Conservation (phyloP, 2,329 filamentous ascomycete species). For the Sporothrix sp. region DNA sequence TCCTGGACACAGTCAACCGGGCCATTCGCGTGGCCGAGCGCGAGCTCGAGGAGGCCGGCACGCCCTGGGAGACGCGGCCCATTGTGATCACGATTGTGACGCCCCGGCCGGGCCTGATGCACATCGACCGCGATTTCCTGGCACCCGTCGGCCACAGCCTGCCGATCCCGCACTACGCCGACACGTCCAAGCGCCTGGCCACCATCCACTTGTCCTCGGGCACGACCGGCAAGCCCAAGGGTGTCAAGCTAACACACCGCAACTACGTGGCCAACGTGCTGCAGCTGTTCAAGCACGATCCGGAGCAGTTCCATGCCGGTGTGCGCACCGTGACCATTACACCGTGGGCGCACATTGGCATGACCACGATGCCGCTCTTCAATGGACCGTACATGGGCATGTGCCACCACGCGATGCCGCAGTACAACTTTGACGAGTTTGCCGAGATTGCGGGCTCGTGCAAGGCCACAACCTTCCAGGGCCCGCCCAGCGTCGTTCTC, state of each 20-base stretch:
- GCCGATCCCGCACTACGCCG: conserved; percentile 27
- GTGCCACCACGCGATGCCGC: conserved; percentile 35
- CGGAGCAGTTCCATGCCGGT: conserved; percentile 26
- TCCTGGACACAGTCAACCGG: conserved; percentile 23
- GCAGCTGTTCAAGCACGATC: conserved; percentile 31
- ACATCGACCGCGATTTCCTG: conserved; percentile 28
- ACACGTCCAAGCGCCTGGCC: conserved; percentile 24
- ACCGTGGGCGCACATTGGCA: conserved; percentile 35
- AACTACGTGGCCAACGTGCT: conserved; percentile 32
- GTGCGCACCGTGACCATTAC: conserved; percentile 32
- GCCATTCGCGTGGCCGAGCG: conserved; percentile 26
- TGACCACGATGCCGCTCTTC: conserved; percentile 35
- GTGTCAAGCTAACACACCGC: conserved; percentile 35
- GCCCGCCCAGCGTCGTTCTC: conserved; percentile 31
- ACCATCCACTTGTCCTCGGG: conserved; percentile 37
- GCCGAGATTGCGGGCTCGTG: conserved; percentile 26
- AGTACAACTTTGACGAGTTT: conserved; percentile 29
- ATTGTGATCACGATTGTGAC: conserved; percentile 27
- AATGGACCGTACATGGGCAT: conserved; percentile 34
- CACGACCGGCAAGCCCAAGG: conserved; percentile 40
- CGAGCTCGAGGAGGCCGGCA: conserved; percentile 21
- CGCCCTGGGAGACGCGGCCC: conserved; percentile 26
- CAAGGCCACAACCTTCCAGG: conserved; percentile 30
- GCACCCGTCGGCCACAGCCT: conserved; percentile 20
- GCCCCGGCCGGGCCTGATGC: conserved; percentile 18